These are phyloP conservation scores for Mycena alexandri DNA, from an alignment of 768 basidiomycete genomes.

Conservation along the genomic window DNA sequence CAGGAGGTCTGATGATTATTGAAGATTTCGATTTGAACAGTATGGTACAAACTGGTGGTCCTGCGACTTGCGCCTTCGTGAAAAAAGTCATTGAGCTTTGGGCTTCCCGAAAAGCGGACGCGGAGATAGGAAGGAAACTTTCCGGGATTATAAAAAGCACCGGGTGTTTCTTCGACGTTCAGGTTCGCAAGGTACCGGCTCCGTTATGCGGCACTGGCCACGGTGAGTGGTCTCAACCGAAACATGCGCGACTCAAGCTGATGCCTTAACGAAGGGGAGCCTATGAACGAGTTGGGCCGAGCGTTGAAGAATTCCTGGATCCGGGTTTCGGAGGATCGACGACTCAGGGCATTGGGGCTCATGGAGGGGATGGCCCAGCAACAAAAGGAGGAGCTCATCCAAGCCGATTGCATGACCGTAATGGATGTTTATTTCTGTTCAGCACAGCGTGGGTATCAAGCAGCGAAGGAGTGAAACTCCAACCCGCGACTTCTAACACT, in stretches of 20 bases:
- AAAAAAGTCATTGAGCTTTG: neutral
- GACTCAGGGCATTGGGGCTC: neutral
- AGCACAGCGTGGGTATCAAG: too few species aligned
- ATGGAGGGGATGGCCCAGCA: neutral
- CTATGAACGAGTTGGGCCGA: neutral
- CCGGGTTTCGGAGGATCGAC: neutral
- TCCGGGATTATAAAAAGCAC: neutral
- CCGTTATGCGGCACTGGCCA: conserved; percentile 1
- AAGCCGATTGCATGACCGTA: too few species aligned
- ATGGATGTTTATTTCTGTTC: too few species aligned
- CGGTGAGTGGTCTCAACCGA: neutral
- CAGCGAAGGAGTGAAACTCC: neutral
- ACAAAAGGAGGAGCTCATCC: too few species aligned
- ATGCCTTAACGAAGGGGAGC: neutral
- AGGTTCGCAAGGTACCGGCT: neutral
- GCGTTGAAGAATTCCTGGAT: neutral
- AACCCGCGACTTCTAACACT: neutral
- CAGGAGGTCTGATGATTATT: conserved; percentile 12
- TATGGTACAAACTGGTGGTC: neutral
- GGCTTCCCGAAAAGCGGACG: neutral
- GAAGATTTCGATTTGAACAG: conserved; percentile 6
- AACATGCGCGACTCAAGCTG: neutral
- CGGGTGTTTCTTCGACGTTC: conserved; percentile 1
- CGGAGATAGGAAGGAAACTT: neutral
- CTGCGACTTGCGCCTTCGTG: neutral